Evolutionary conservation across 1,284 basidiomycete genomes (phyloP), one percentile per base, ranked within the genome.

Genomic region (Leccinum angustisporum): DNA sequence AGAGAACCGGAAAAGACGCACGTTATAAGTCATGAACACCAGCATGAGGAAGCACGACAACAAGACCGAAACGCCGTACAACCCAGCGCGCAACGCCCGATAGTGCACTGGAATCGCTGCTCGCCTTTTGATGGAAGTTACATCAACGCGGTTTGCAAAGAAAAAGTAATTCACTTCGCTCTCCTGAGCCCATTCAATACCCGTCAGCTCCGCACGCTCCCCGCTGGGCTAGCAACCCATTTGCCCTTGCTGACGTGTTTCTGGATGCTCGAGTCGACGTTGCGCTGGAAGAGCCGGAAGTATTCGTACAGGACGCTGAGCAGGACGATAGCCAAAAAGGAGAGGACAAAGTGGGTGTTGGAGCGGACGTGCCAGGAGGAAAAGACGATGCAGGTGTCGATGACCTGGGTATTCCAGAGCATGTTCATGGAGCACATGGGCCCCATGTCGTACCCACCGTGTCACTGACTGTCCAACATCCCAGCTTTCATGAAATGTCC

Each of bases 401-500:
- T 74, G 69, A 90, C 83, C 61, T 91, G 83, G 52, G 87, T 89
- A 75, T 92, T 92, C 89, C 88, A 90, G 65, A 90, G 81, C 88
- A 90, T 90, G 70, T 88, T 78, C 84, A 88, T 86, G 2, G 81
- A 72, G 68, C 88, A 90, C 66, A 67, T 79, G 0, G 79, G 74
- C 16, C 70, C 75, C 80, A 79, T 86, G 56, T 78, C 79, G 66
- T 84, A 81, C n/a, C 77, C 80, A 5, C 25, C 25, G 25, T 27
- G 25, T 83, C 9, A 76, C 78, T 98, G 96, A 65, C 90, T 91
- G 58, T 91, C 88, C 65, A 98, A 80, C 95, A 98, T 97, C 25
- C 75, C 72, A 27, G 86, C 84, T 75, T 95, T 95, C 90, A 98
- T 94, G 68, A 94, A 97, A 76, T 98, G 96, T 0, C 87, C 87